Evolutionary conservation across 225 moss, liverwort and hornwort genomes (phyloP), one percentile per base, ranked within the genome.

Genomic region (Neckera pumila): DNA sequence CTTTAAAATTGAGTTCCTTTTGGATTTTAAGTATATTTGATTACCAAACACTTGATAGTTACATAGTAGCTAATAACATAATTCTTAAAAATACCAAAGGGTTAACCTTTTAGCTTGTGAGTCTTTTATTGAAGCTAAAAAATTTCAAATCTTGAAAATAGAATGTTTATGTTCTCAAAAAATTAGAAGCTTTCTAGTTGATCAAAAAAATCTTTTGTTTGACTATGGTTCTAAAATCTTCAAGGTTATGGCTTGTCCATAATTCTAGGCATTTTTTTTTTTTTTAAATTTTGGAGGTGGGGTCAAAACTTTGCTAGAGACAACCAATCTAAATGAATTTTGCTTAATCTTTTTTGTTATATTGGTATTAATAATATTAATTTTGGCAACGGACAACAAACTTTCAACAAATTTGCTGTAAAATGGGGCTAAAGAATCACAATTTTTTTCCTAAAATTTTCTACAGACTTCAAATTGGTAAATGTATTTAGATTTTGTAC

Each of bases 261-360:
- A 75, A 20, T 51, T 3, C 4, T 12, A 49, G 12, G 12, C 12
- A 18, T 19, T 70, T 71, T 8, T 25, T n/a, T 3, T 14, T 23
- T 26, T 14, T 26, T 22, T 0, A 4, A 14, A 19, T 73, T 28
- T 45, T 17, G 7, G 1, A 2, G 45, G n/a, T n/a, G 45, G 31
- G 0, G 18, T 0, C 4, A 11, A 43, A 33, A 31, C 4, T 75
- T 75, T 49, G 0, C 12, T 19, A 4, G 5, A 33, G 20, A 31
- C 31, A 74, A 31, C 4, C 3, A 31, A n/a, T n/a, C n/a, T n/a
- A n/a, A n/a, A n/a, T n/a, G n/a, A n/a, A n/a, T n/a, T 75, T 49
- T 47, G 19, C 1, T 31, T 12, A 19, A 20, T 11, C 7, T 20
- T 33, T 74, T 74, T 6, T 30, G 2, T 17, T 47, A 11, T 74